Evolutionary conservation across 805 yeast genomes (phyloP), one percentile per base, ranked within the genome.

Genomic region (Millerago galiae): DNA sequence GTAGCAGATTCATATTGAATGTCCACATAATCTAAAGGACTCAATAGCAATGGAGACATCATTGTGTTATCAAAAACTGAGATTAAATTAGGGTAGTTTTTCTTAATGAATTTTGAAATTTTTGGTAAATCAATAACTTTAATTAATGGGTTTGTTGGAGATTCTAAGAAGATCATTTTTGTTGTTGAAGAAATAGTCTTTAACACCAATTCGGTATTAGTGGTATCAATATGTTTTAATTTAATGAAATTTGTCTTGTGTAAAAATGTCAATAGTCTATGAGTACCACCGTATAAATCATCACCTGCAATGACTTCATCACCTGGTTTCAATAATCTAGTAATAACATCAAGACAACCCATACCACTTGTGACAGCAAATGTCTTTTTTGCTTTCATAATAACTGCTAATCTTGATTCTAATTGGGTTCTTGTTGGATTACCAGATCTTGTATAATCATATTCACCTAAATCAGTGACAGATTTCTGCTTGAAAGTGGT

Each of bases 1-100:
- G 98, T 90, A 13, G 95, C 97, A 11, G 91, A 81, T 61, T 90
- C 98, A 61, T 90, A 91, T 44, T 86, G 95, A 44, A 90, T 85
- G 59, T 90, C 97, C 31, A 81, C 91, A 51, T 84, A 74, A 52
- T 85, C 87, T 50, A 90, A 70, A 5, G 98, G 97, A 18, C 82
- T 73, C 80, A 86, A 80, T 55, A 82, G 71, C 47, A 90, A 63
- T 11, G 97, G 97, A 25, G 95, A 81, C 95, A 90, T 83, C 98
- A 90, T 90, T 45, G 97, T 91, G 70, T 91, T 90, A 66, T 90
- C 97, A 48, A 90, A 90, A 12, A 87, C 95, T 33, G 87, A 80
- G 38, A 82, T 60, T 41, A 83, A 72, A 31, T 80, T 72, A 14
- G 95, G 88, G 56, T 73, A 82, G 34, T 73, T 69, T 34, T 65